Base-by-base conservation (phyloP, 164 flowering plant genomes). In the Tetrastigma voinierianum region DNA sequence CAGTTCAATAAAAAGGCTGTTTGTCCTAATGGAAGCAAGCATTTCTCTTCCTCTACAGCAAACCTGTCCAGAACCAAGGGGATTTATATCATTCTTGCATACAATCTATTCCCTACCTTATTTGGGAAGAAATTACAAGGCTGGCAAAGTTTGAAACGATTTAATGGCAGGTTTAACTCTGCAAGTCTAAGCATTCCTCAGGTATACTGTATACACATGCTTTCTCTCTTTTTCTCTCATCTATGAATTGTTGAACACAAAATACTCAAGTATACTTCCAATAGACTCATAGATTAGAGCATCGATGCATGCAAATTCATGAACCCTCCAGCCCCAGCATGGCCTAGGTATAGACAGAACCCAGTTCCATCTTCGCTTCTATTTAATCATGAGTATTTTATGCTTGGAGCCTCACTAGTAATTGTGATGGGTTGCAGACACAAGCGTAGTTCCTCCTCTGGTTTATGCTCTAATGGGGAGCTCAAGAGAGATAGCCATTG, bases 261-360 rank as follows among this genome's bases (percentile, higher is more conserved):
- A n/a, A 3, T 7, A 32, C 40, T 32, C 40, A 32, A n/a, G n/a
- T 32, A 32, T 32, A 32, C 40, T 32, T 67, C n/a, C n/a, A 52
- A 17, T 44, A 12, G 16, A 13, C 24, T 65, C 40, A 7, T 73
- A 57, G 46, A 62, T 78, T 82, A 90, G 94, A 86, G 97, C 67
- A 90, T 92, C 32, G 97, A 92, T n/a, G 46, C 90, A 92, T 76
- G 97, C 97, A 44, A 80, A 74, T 80, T 75, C 90, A 51, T 96
- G 96, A 5, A 86, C 81, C 75, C 90, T 92, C 14, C 92, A 88
- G 78, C 97, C 97, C 61, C 90, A 92, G 45, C 86, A 83, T 73
- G 97, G 97, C n/a, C 81, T 92, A n/a, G 88, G 97, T 92, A 80
- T 84, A 14, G 10, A n/a, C 40, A n/a, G 14, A 23, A 58, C 57